These are phyloP conservation scores for Gastrolobium bilobum DNA, from an alignment of 306 rosid genomes.

Conservation along the genomic window DNA sequence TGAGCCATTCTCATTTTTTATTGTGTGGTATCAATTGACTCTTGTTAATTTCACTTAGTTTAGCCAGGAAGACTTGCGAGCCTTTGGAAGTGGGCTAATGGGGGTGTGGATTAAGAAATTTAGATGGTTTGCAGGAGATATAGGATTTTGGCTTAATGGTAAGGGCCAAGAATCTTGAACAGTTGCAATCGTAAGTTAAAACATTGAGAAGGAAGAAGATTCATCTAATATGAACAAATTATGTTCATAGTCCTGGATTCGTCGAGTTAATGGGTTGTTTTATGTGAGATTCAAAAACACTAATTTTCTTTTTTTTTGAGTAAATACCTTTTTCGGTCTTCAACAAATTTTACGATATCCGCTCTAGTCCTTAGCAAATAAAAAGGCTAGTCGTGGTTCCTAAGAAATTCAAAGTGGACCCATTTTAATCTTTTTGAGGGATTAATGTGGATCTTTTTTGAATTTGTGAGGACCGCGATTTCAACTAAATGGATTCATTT, in stretches of 20 bases:
- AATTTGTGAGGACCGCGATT: too few species aligned
- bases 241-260: background rate
- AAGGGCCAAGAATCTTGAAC: background rate
- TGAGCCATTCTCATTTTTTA: background rate
- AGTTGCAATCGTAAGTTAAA: background rate
- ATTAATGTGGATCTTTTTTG: too few species aligned
- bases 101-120: background rate
- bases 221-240: background rate
- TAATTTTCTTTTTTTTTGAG: background rate
- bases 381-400: too few species aligned
- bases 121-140: slow-evolving; percentile 7
- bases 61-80: background rate
- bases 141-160: background rate
- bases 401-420: too few species aligned
- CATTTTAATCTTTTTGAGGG: too few species aligned
- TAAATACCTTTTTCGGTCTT: too few species aligned
- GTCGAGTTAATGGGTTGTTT: background rate
- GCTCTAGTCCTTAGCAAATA: too few species aligned
- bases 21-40: background rate
- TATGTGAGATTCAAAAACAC: slow-evolving; percentile 10
- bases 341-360: too few species aligned
- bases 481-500: too few species aligned
- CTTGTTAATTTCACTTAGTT: background rate
- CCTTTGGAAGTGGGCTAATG: slow-evolving; percentile 3
- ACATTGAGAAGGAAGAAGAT: slow-evolving; percentile 9